Conservation (phyloP, 768 basidiomycete genomes). For the Boletus insuetus region DNA sequence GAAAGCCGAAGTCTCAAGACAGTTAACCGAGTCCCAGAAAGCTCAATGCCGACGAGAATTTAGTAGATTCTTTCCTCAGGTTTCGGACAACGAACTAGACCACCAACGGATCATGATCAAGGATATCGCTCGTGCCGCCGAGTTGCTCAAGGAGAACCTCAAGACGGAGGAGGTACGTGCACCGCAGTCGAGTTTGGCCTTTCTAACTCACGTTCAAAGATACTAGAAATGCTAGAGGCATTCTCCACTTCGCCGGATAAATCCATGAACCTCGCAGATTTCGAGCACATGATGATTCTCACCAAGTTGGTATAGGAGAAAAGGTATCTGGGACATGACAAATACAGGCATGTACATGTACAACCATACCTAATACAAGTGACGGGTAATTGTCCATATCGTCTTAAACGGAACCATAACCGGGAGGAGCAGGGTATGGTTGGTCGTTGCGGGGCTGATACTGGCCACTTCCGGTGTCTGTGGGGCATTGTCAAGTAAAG, state of each 20-base stretch:
- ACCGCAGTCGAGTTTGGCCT: not conserved
- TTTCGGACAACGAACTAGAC: conserved; percentile 43
- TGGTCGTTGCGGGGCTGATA: conserved; percentile 31
- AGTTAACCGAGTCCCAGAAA: conserved; percentile 52
- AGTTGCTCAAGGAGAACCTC: conserved; percentile 66
- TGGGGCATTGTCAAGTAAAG: not conserved
- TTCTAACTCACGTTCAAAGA: conserved; percentile 40
- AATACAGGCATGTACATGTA: conserved; percentile 6
- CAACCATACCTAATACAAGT: not conserved
- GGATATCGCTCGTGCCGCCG: conserved; percentile 60
- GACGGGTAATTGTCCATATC: not conserved
- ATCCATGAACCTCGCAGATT: conserved; percentile 65
- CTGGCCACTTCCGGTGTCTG: conserved; percentile 39
- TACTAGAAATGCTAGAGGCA: conserved; percentile 74
- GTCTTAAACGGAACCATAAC: conserved; percentile 33
- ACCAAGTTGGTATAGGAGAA: conserved; percentile 36
- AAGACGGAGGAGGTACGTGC: conserved; percentile 68
- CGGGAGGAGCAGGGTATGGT: conserved; percentile 23
- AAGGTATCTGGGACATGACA: too few relatives aligned
- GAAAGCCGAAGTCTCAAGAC: conserved; percentile 2
- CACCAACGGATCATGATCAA: conserved; percentile 59
- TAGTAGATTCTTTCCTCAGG: conserved; percentile 69
- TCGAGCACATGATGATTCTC: conserved; percentile 70
- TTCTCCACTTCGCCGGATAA: conserved; percentile 72
- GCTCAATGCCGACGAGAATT: conserved; percentile 58